These are phyloP conservation scores for Sindora glabra DNA, from an alignment of 306 rosid species.

Conservation along the genomic window DNA sequence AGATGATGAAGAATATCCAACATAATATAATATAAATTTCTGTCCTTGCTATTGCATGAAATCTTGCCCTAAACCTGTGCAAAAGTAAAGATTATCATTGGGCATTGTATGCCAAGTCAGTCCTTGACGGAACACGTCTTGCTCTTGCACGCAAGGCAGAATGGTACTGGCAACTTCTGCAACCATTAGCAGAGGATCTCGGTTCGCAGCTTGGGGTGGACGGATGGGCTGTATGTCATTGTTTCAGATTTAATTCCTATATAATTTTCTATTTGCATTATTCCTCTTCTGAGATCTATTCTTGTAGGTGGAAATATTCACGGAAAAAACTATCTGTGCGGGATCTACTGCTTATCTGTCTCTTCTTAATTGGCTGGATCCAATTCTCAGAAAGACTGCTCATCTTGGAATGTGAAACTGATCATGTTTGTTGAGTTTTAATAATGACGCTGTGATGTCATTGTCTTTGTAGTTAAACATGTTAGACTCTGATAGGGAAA, in stretches of 20 bases:
- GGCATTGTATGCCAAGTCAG: constrained; percentile 90
- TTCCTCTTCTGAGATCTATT: constrained; percentile 32
- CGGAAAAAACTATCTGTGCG: constrained; percentile 94
- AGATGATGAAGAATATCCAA: constrained; percentile 3
- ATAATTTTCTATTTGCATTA: not conserved
- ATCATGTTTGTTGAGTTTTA: constrained; percentile 7
- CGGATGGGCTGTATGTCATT: constrained; percentile 71
- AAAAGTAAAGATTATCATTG: constrained; percentile 52
- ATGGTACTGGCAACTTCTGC: constrained; percentile 63
- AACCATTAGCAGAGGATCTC: constrained; percentile 92
- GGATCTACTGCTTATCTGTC: constrained; percentile 97
- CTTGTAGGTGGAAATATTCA: constrained; percentile 84
- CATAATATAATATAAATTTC: constrained; percentile 14
- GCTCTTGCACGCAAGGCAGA: constrained; percentile 88
- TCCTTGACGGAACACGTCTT: constrained; percentile 94
- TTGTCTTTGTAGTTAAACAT: constrained; percentile 3
- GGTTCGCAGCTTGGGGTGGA: constrained; percentile 91
- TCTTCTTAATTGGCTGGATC: constrained; percentile 87
- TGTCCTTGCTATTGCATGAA: constrained; percentile 53
- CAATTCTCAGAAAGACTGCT: constrained; percentile 86
- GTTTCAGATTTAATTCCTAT: not conserved
- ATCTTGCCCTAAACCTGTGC: constrained; percentile 56
- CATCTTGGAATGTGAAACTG: constrained; percentile 77
- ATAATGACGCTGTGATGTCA: constrained; percentile 16
- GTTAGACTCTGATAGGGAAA: not conserved